A percentile compares a stretch with the other conserved stretches of the same genome.
Conservation (phyloP, 768 basidiomycete genomes). For the Trametes gibbosa region DNA sequence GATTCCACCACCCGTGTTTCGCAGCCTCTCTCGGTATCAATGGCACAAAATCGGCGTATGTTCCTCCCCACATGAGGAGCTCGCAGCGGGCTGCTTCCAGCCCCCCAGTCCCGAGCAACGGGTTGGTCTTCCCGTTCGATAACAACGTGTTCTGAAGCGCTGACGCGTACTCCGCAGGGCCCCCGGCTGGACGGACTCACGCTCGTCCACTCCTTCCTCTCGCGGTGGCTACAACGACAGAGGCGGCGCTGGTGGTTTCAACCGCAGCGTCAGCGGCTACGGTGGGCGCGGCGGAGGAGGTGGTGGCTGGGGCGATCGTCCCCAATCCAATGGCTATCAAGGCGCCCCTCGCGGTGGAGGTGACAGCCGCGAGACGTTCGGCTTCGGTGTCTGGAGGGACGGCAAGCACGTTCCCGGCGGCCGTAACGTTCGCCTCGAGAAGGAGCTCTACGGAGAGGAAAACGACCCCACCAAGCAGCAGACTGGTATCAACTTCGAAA, state of each 20-base stretch:
- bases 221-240: constrained; percentile 41
- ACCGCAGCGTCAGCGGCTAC: constrained; percentile 40
- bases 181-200: constrained; percentile 70
- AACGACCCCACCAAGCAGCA: constrained; percentile 85
- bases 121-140: constrained; percentile 39
- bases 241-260: constrained; percentile 34
- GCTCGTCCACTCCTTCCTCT: constrained; percentile 54
- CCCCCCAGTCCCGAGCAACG: constrained; percentile 40
- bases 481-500: constrained; percentile 99
- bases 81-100: constrained; percentile 80
- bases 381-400: constrained; percentile 83
- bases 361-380: constrained; percentile 50
- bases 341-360: constrained; percentile 29
- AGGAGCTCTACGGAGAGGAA: constrained; percentile 91
- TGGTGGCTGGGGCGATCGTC: constrained; percentile 34
- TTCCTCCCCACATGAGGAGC: constrained; percentile 85
- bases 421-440: constrained; percentile 86
- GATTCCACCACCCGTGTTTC: constrained; percentile 1
- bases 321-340: constrained; percentile 28
- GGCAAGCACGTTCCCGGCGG: constrained; percentile 82
- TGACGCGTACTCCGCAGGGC: constrained; percentile 40
- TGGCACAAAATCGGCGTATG: constrained; percentile 73
- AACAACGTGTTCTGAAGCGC: constrained; percentile 19
- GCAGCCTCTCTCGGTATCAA: constrained; percentile 75
- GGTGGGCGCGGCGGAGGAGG: constrained; percentile 40